Percentiles rank a stretch among this genome's conserved stretches.
Evolutionary conservation across 129 eudicot species (phyloP).

Genomic region (Saposhnikovia divaricata): DNA sequence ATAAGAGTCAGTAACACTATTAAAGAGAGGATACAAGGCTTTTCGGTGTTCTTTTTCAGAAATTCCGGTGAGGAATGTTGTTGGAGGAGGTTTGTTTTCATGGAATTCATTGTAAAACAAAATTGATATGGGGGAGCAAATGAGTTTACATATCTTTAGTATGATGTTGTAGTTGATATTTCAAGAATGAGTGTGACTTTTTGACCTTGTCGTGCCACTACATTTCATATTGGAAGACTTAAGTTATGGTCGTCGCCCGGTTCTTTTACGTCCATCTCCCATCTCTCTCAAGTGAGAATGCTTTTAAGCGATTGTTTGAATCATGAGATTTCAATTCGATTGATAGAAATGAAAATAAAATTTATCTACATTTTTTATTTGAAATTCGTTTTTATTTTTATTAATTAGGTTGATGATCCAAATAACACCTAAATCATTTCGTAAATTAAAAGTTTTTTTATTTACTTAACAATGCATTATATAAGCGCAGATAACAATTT

Average conservation of each 20-base stretch:
- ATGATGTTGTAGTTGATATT: background rate
- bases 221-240: background rate
- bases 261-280: no score
- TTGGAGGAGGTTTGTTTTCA: background rate
- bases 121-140: background rate
- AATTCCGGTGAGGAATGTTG: background rate
- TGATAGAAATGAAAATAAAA: no score
- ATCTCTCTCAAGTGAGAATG: no score
- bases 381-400: no score
- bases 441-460: no score
- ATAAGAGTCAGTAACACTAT: background rate
- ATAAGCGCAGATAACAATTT: no score
- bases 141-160: background rate
- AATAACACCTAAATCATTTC: no score
- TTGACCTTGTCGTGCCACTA: background rate
- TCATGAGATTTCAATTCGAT: no score
- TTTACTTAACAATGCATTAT: no score
- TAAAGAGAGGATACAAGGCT: slow-evolving; percentile 1
- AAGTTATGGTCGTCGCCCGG: background rate
- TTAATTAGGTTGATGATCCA: no score
- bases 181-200: background rate
- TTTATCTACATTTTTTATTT: no score
- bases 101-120: background rate
- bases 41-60: background rate
- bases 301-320: no score